These are phyloP conservation scores for Clavispora asparagi DNA, from an alignment of 805 yeast species.

Conservation along the genomic window DNA sequence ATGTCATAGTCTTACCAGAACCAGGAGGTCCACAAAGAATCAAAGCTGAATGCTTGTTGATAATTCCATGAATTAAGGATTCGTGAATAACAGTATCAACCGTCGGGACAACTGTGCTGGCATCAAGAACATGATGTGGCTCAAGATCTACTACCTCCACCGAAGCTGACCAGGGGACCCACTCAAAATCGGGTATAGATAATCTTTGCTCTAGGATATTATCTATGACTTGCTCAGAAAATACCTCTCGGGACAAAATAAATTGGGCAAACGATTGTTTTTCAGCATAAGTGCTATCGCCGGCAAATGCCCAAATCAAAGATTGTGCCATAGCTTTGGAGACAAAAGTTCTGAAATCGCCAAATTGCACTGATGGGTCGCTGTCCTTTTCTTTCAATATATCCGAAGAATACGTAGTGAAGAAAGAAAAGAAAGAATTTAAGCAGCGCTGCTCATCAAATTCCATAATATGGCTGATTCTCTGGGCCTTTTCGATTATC, in stretches of 20 bases:
- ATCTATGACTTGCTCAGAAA: conserved; percentile 8
- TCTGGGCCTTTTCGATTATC: conserved; percentile 21
- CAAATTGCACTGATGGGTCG: conserved; percentile 1
- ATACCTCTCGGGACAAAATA: conserved; percentile 17
- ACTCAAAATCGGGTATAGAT: conserved; percentile 39
- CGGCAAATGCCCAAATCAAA: conserved; percentile 61
- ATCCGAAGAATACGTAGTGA: conserved; percentile 31
- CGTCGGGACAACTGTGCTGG: conserved; percentile 73
- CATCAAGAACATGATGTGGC: conserved; percentile 51
- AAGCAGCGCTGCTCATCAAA: conserved; percentile 33
- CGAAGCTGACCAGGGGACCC: conserved; percentile 37
- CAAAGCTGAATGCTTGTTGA: conserved; percentile 54
- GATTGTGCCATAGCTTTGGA: conserved; percentile 32
- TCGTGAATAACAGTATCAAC: conserved; percentile 72
- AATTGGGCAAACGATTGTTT: conserved; percentile 33
- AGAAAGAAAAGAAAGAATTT: conserved; percentile 34
- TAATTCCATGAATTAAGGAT: conserved; percentile 47
- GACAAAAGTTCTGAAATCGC: conserved; percentile 17
- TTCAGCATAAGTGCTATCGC: conserved; percentile 43
- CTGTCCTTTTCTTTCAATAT: conserved; percentile 7
- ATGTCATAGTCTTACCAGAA: conserved; percentile 92
- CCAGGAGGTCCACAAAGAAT: conserved; percentile 96
- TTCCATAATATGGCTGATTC: conserved; percentile 49
- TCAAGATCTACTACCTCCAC: conserved; percentile 47
- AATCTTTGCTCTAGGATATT: conserved; percentile 39